phyloP scores from a whole-genome alignment of 306 rosid species.

The Myrica gale region DNA sequence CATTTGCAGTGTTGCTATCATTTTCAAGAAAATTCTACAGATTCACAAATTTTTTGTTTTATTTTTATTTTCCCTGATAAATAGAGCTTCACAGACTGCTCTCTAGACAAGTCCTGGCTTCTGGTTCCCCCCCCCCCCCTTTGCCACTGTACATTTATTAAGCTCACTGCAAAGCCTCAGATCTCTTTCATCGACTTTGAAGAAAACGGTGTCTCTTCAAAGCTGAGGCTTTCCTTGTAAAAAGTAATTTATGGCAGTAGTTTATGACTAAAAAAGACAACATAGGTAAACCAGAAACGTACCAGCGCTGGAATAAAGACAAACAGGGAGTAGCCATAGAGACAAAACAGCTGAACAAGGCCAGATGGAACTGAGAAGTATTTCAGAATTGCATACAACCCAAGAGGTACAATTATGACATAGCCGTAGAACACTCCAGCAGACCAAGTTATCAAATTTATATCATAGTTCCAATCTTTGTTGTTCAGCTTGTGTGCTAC shows the following conservation, averaged over 20 bases:
- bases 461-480: constrained; percentile 86
- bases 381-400: constrained; percentile 73
- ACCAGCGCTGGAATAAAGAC: constrained; percentile 94
- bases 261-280: constrained; percentile 1
- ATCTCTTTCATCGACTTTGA: not conserved
- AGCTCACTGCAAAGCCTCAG: not conserved
- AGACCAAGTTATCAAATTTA: constrained; percentile 90
- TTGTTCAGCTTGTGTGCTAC: constrained; percentile 76
- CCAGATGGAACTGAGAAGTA: constrained; percentile 92
- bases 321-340: constrained; percentile 89
- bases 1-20: not conserved
- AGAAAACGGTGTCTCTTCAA: not conserved
- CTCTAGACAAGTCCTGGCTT: not conserved
- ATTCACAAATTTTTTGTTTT: not conserved
- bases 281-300: constrained; percentile 32
- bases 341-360: constrained; percentile 86
- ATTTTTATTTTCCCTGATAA: not conserved
- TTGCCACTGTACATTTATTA: not conserved
- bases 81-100: not conserved
- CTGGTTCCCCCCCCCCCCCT: not conserved
- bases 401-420: constrained; percentile 74
- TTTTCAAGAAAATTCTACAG: not conserved
- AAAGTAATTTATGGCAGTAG: not conserved
- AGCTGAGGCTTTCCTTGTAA: not conserved
- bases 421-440: constrained; percentile 96